These are phyloP conservation scores for Myriosclerotinia duriaeana DNA, from an alignment of 2,329 filamentous ascomycete species.

Conservation along the genomic window DNA sequence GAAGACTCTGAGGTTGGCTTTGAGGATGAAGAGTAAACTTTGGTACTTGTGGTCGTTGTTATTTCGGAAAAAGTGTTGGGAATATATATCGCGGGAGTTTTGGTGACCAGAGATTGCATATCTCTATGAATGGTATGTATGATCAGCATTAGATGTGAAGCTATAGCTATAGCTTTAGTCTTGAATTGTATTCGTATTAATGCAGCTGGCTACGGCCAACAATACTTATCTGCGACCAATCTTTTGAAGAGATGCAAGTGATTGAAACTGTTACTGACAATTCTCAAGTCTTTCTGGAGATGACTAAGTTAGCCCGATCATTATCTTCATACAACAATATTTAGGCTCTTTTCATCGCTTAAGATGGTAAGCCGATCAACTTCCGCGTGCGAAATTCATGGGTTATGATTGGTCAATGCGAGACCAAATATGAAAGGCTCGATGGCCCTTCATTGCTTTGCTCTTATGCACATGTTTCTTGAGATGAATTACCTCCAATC, in stretches of 20 bases:
- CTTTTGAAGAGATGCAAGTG: not conserved
- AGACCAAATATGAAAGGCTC: not conserved
- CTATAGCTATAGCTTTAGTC: slow-evolving; percentile 11
- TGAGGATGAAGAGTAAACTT: slow-evolving; percentile 30
- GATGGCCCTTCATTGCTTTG: slow-evolving; percentile 18
- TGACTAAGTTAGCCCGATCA: not conserved
- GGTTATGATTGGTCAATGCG: slow-evolving; percentile 25
- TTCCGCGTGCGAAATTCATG: slow-evolving; percentile 27
- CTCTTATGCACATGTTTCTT: slow-evolving; percentile 20
- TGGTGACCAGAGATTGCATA: slow-evolving; percentile 12
- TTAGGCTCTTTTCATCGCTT: slow-evolving; percentile 1
- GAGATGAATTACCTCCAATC: slow-evolving; percentile 6
- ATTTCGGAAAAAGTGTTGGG: slow-evolving; percentile 21
- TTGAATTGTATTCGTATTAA: slow-evolving; percentile 18
- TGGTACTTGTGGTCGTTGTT: slow-evolving; percentile 25
- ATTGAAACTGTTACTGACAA: not conserved
- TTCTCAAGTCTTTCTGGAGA: not conserved
- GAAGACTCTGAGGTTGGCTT: slow-evolving; percentile 36
- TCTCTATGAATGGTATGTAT: slow-evolving; percentile 18
- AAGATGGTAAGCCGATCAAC: slow-evolving; percentile 16
- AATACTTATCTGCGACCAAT: not conserved
- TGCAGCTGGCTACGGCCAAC: slow-evolving; percentile 3
- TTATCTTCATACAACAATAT: not conserved
- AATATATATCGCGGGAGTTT: slow-evolving; percentile 22
- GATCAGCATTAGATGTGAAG: slow-evolving; percentile 13